A percentile compares a stretch with the other conserved stretches of the same genome.
phyloP scores from a whole-genome alignment of 2,329 filamentous ascomycete genomes.

The Penicillium sp. region DNA sequence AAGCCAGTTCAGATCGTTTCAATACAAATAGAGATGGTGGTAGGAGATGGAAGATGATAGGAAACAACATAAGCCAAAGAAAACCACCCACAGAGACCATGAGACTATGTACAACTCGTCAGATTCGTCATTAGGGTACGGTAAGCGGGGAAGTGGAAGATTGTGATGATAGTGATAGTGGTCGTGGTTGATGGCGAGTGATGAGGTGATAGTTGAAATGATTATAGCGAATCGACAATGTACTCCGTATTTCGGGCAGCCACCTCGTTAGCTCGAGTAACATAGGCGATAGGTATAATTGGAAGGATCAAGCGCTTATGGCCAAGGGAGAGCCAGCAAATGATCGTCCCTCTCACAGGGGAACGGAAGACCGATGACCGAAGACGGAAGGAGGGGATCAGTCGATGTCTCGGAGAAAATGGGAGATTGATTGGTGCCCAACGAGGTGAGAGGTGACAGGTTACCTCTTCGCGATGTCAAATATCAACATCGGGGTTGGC shows the following conservation, averaged over 20 bases:
- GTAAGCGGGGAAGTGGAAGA: not conserved
- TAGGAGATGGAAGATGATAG: not conserved
- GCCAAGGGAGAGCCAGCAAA: not conserved
- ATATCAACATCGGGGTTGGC: conserved; percentile 12
- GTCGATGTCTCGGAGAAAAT: not conserved
- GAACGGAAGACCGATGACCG: not conserved
- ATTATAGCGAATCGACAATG: not conserved
- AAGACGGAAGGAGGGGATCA: not conserved
- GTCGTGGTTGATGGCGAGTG: not conserved
- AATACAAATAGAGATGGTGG: not conserved
- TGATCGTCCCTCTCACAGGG: not conserved
- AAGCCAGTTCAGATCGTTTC: not conserved
- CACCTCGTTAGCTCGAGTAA: not conserved
- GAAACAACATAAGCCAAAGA: not conserved
- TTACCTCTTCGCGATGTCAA: conserved; percentile 6
- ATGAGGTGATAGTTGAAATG: not conserved
- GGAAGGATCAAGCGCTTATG: not conserved
- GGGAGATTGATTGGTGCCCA: not conserved
- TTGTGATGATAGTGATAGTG: not conserved
- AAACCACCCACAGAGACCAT: not conserved
- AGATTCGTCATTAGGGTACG: not conserved
- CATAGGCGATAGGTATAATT: not conserved
- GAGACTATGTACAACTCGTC: conserved; percentile 4
- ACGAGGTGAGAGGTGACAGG: not conserved
- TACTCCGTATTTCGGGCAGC: not conserved